Percentiles rank a stretch among this genome's conserved stretches.
Conservation (phyloP, 768 basidiomycete species). For the Crassisporium funariophilum region DNA sequence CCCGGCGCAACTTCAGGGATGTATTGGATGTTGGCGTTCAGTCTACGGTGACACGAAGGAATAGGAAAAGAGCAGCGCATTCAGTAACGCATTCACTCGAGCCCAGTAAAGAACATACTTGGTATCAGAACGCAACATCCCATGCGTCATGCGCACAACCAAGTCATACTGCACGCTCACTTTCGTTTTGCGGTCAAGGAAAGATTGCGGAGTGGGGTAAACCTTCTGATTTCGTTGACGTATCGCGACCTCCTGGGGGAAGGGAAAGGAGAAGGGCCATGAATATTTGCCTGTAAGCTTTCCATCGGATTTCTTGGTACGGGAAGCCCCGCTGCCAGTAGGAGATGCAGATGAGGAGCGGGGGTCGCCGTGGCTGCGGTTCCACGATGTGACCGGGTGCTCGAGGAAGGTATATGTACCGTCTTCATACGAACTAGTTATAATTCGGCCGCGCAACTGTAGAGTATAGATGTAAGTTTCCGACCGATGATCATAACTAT, state of each 20-base stretch:
- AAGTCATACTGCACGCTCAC: slow-evolving; percentile 40
- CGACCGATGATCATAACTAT: neutral
- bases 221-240: slow-evolving; percentile 7
- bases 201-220: slow-evolving; percentile 35
- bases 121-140: slow-evolving; percentile 38
- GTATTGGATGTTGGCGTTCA: slow-evolving; percentile 30
- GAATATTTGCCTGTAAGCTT: slow-evolving; percentile 37
- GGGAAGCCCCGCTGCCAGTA: neutral
- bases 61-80: neutral
- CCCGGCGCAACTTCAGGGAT: slow-evolving; percentile 34
- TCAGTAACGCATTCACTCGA: neutral
- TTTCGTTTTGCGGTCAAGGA: slow-evolving; percentile 33
- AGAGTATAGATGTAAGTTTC: neutral
- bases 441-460: slow-evolving; percentile 33
- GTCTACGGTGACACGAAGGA: slow-evolving; percentile 7
- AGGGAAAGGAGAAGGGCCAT: slow-evolving; percentile 42
- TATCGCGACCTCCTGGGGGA: slow-evolving; percentile 34
- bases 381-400: slow-evolving; percentile 31
- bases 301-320: slow-evolving; percentile 29
- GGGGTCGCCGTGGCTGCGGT: slow-evolving; percentile 33
- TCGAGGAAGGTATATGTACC: slow-evolving; percentile 33
- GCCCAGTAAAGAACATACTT: slow-evolving; percentile 30
- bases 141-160: slow-evolving; percentile 37
- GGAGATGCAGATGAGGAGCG: slow-evolving; percentile 9
- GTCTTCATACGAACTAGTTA: slow-evolving; percentile 28